Evolutionary conservation across 345 rosid genomes (phyloP).

Genomic region (Theobroma cacao): DNA sequence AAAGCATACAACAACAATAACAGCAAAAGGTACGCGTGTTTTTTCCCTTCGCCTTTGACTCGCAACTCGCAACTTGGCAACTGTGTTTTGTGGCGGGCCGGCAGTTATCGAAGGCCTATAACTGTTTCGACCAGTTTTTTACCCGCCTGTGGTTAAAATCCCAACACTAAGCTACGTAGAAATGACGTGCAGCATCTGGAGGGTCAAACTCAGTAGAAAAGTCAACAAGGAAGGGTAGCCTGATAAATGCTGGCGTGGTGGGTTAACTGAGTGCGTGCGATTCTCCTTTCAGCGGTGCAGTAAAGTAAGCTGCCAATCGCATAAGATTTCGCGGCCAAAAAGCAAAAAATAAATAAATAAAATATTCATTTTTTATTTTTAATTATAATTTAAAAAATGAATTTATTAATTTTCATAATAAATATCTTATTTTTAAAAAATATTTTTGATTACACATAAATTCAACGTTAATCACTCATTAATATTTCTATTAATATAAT

Average conservation of each 20-base stretch:
- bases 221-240: neutral
- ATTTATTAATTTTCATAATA: too few species aligned
- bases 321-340: neutral
- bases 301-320: too few species aligned
- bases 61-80: neutral
- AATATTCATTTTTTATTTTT: too few species aligned
- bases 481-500: too few species aligned
- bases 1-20: neutral
- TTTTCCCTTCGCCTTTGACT: neutral
- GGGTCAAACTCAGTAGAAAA: too few species aligned
- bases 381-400: too few species aligned
- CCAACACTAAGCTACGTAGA: neutral
- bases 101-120: neutral
- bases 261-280: neutral
- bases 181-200: neutral
- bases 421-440: too few species aligned
- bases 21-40: neutral
- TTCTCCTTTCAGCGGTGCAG: neutral
- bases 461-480: too few species aligned
- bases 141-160: neutral
- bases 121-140: neutral
- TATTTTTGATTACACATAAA: too few species aligned
- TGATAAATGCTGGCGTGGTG: neutral
- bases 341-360: too few species aligned
- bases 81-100: too few species aligned